Conservation (phyloP, 2,329 filamentous ascomycete species). For the Nectriaceae sp. region DNA sequence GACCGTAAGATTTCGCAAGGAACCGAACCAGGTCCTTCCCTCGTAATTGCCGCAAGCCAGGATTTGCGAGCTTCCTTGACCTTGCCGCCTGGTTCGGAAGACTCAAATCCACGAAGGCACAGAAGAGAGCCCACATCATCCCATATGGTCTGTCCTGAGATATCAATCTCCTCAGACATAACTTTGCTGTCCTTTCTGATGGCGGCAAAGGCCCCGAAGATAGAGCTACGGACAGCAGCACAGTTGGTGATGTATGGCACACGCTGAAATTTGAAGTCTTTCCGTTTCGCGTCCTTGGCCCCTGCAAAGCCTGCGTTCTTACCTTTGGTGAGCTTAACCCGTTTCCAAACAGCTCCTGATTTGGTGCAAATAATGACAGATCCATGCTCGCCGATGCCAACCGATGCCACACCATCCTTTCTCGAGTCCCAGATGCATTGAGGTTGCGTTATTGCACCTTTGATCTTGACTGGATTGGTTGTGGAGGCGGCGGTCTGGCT, state of each 20-base stretch:
- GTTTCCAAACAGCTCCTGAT: conserved; percentile 90
- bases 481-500: conserved; percentile 69
- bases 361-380: conserved; percentile 93
- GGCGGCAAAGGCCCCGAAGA: conserved; percentile 87
- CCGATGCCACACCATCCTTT: conserved; percentile 84
- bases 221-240: conserved; percentile 80
- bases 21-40: conserved; percentile 52
- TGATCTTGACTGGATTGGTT: conserved; percentile 90
- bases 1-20: conserved; percentile 60
- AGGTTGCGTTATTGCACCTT: conserved; percentile 75
- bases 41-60: conserved; percentile 33
- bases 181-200: conserved; percentile 83
- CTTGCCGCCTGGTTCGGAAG: conserved; percentile 36
- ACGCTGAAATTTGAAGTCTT: conserved; percentile 94
- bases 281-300: conserved; percentile 62
- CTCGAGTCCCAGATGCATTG: conserved; percentile 86
- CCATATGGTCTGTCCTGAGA: conserved; percentile 71
- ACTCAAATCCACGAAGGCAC: conserved; percentile 63
- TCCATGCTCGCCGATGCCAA: conserved; percentile 87
- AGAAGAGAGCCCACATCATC: conserved; percentile 71
- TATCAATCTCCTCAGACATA: conserved; percentile 68
- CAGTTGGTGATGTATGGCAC: conserved; percentile 87
- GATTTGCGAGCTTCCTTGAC: conserved; percentile 43
- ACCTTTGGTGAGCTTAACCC: conserved; percentile 78
- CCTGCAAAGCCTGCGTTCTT: conserved; percentile 62